Percentiles rank a stretch among this genome's conserved stretches.
These are phyloP conservation scores for Candida albicans DNA, from an alignment of 1,139 yeast genomes.

Conservation along the genomic window DNA sequence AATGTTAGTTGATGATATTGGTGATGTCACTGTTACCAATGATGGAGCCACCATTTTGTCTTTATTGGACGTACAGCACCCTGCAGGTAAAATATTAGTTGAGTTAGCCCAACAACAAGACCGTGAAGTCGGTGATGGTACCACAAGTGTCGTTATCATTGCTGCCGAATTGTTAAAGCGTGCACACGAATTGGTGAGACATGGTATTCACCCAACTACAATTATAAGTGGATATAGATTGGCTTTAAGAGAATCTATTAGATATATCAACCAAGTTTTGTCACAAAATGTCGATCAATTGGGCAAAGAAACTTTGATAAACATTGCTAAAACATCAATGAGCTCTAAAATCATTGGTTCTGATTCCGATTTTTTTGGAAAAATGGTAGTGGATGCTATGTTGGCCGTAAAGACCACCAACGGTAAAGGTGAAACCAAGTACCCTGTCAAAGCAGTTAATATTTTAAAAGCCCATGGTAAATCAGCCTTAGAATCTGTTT, in stretches of 20 bases:
- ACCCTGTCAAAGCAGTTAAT: conserved; percentile 97
- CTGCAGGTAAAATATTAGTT: conserved; percentile 95
- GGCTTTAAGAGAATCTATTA: conserved; percentile 88
- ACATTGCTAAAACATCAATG: conserved; percentile 97
- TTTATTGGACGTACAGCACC: conserved; percentile 94
- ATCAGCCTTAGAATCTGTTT: conserved; percentile 79
- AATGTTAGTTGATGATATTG: conserved; percentile 98
- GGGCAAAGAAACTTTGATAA: conserved; percentile 79
- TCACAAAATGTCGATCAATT: conserved; percentile 77
- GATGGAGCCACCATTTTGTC: conserved; percentile 97
- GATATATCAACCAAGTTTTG: conserved; percentile 83
- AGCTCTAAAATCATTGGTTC: conserved; percentile 96
- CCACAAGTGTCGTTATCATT: conserved; percentile 92
- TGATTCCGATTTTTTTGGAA: conserved; percentile 86
- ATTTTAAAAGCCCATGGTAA: conserved; percentile 96
- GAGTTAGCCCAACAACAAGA: conserved; percentile 99
- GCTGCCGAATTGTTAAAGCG: conserved; percentile 90
- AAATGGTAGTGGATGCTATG: conserved; percentile 94
- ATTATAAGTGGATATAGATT: conserved; percentile 94
- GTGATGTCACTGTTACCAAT: conserved; percentile 97
- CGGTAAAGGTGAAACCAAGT: conserved; percentile 82
- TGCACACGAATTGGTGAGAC: conserved; percentile 91
- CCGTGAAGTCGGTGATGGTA: conserved; percentile 98
- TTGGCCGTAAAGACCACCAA: conserved; percentile 92
- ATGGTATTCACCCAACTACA: conserved; percentile 96